Percentiles rank a stretch among this genome's conserved stretches.
Conservation (phyloP, 2,329 filamentous ascomycete species). For the Cordyceps cicadae region DNA sequence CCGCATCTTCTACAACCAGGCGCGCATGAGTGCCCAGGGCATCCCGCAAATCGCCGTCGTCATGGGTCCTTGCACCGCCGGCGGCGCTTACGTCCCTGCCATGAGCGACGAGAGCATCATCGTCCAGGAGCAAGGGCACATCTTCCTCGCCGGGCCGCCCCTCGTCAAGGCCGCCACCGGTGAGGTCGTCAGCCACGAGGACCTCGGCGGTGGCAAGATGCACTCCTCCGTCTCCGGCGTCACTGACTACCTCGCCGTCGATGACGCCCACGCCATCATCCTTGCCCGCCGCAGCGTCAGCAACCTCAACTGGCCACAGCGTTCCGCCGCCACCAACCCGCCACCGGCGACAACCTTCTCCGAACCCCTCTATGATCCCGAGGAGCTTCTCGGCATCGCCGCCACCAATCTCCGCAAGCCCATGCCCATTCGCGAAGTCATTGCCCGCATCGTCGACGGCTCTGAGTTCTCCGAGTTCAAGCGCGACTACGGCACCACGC, state of each 20-base stretch:
- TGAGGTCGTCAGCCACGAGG: constrained; percentile 82
- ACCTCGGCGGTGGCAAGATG: constrained; percentile 80
- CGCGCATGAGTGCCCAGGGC: constrained; percentile 77
- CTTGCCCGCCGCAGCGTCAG: constrained; percentile 74
- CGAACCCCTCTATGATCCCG: constrained; percentile 71
- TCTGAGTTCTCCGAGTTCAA: constrained; percentile 93
- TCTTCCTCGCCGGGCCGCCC: constrained; percentile 90
- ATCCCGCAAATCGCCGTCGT: constrained; percentile 93
- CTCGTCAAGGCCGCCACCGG: constrained; percentile 94
- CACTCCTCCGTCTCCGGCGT: constrained; percentile 89
- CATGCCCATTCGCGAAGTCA: constrained; percentile 80
- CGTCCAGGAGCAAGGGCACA: constrained; percentile 89
- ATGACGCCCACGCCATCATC: constrained; percentile 84
- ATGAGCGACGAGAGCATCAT: constrained; percentile 99
- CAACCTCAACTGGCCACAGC: constrained; percentile 80
- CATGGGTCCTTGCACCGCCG: constrained; percentile 95
- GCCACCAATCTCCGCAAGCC: constrained; percentile 82
- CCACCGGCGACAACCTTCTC: constrained; percentile 41
- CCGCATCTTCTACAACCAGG: constrained; percentile 97
- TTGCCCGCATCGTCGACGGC: constrained; percentile 86
- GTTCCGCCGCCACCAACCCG: constrained; percentile 28
- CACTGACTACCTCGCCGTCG: constrained; percentile 88
- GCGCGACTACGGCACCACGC: constrained; percentile 75
- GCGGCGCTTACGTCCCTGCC: constrained; percentile 89
- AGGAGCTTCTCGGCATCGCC: constrained; percentile 80